Base-by-base conservation (phyloP, 495 filamentous ascomycete genomes). In the Penicillium bovifimosum region DNA sequence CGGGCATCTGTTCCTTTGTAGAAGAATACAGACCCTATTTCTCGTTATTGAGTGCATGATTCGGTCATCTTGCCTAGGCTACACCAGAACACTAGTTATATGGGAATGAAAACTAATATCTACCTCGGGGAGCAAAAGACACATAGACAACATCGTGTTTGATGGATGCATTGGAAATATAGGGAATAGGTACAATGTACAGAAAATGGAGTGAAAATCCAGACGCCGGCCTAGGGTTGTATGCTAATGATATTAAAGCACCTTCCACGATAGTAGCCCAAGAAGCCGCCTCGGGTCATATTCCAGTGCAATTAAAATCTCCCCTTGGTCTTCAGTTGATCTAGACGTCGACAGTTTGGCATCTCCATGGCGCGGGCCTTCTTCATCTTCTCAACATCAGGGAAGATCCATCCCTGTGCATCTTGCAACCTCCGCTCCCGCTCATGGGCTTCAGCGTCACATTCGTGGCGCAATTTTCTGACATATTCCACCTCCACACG, bases 401-500 rank as follows among this genome's bases (percentile, higher is more conserved):
- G 79, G 69, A 80, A 88, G 61, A 97, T 91, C 87, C 89, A 96
- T 10, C 93, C 92, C 60, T 87, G 83, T 2, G 93, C 91, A 28
- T 88, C 86, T 44, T 96, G 80, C 38, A 83, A 71, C 70, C 91
- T 75, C 28, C 81, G 76, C 49, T 81, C 77, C 65, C 82, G 79
- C 45, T 77, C 65, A 35, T 76, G 67, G 44, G 78, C 66, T 65
- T 97, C 92, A 28, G 69, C 67, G 43, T 91, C 86, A 67, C 93
- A 98, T 52, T 84, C 76, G 41, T 77, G 72, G 24, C 77, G 76
- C 14, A 96, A 69, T 36, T 72, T 68, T 31, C 77, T 74, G 41
- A 95, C 77, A 51, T 87, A 89, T 10, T 80, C 79, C 5, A 77
- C 66, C 69, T 96, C 91, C 39, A 88, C 92, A 50, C 72, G 76